Conservation (phyloP, 2,329 filamentous ascomycete species). For the Arthrobotrys megalospora region DNA sequence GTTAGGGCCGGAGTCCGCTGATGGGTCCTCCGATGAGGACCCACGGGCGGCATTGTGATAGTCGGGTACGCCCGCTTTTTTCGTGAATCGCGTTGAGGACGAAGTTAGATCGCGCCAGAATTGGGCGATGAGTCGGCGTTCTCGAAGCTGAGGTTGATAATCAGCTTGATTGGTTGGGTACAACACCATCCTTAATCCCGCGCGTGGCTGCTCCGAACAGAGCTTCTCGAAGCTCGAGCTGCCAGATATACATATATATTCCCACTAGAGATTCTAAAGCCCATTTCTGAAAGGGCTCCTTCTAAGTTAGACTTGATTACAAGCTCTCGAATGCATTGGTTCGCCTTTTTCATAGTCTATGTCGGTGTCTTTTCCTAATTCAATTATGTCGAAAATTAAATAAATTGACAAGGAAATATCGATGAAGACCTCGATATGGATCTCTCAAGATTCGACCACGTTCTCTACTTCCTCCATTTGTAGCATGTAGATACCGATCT, state of each 20-base stretch:
- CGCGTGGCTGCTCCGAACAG: constrained; percentile 38
- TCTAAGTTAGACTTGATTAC: background rate
- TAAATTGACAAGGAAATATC: too few relatives aligned
- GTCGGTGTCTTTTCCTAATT: too few relatives aligned
- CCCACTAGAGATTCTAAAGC: background rate
- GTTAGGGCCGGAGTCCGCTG: constrained; percentile 60
- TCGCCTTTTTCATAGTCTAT: background rate
- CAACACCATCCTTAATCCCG: constrained; percentile 48
- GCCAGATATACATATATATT: too few relatives aligned
- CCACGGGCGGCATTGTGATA: constrained; percentile 49
- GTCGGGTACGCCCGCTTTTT: constrained; percentile 50
- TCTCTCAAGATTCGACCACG: too few relatives aligned
- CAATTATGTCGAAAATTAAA: too few relatives aligned
- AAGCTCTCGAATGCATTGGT: background rate
- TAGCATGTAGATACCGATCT: too few relatives aligned
- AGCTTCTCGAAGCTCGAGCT: constrained; percentile 41
- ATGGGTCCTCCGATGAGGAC: constrained; percentile 57
- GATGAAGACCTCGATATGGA: too few relatives aligned
- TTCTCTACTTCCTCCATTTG: too few relatives aligned
- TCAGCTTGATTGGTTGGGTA: constrained; percentile 25
- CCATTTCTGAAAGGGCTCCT: background rate
- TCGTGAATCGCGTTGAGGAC: constrained; percentile 22
- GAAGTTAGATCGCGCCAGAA: constrained; percentile 33
- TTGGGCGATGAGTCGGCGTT: constrained; percentile 19
- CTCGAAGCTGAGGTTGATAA: constrained; percentile 44